A percentile compares a stretch with the other conserved stretches of the same genome.
These are phyloP conservation scores for Ustilago cynodontis DNA, from an alignment of 1,284 basidiomycete genomes.

Conservation along the genomic window DNA sequence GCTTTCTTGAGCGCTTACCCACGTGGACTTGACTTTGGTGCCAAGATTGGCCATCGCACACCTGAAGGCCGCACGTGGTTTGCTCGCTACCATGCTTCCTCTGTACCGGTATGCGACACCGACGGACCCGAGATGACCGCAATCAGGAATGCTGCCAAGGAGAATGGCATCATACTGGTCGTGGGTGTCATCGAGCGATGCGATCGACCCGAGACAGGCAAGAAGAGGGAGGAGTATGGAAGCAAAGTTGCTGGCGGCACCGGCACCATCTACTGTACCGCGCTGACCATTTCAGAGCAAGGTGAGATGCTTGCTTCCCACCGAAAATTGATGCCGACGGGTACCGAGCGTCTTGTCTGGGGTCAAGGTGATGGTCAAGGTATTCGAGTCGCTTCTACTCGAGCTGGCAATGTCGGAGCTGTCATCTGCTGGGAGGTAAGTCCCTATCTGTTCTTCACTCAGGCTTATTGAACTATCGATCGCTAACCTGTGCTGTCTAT, in stretches of 20 bases:
- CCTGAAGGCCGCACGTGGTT: slow-evolving; percentile 54
- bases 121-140: slow-evolving; percentile 44
- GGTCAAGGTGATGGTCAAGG: slow-evolving; percentile 72
- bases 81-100: slow-evolving; percentile 38
- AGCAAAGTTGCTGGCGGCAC: slow-evolving; percentile 68
- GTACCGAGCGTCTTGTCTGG: slow-evolving; percentile 79
- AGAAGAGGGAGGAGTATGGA: slow-evolving; percentile 37
- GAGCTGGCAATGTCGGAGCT: slow-evolving; percentile 35
- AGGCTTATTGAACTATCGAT: background rate
- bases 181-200: slow-evolving; percentile 79
- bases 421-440: slow-evolving; percentile 51
- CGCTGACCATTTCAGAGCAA: slow-evolving; percentile 76
- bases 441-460: background rate
- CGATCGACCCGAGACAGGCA: slow-evolving; percentile 36
- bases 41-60: slow-evolving; percentile 50
- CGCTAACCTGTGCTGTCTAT: background rate
- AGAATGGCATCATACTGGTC: slow-evolving; percentile 72
- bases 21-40: slow-evolving; percentile 62
- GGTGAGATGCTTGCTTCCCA: slow-evolving; percentile 77
- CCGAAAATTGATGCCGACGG: slow-evolving; percentile 81
- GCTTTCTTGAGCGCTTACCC: slow-evolving; percentile 74
- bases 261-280: slow-evolving; percentile 80
- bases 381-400: slow-evolving; percentile 68
- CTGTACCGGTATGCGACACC: slow-evolving; percentile 46
- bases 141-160: slow-evolving; percentile 34